A percentile compares a stretch with the other conserved stretches of the same genome.
Conservation (phyloP, 345 rosid genomes). For the Hibiscus mutabilis region DNA sequence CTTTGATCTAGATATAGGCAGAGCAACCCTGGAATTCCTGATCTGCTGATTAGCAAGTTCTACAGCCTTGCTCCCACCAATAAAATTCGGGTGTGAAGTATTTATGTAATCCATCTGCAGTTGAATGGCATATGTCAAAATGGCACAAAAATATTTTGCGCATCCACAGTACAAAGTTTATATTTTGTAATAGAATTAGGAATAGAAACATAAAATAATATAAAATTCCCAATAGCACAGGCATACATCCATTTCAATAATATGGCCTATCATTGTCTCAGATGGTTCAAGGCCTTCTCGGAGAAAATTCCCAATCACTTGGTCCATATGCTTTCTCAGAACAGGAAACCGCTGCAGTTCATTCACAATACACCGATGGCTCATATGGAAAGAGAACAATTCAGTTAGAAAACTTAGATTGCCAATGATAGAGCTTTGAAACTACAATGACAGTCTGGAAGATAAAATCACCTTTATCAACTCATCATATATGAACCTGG, state of each 20-base stretch:
- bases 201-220: neutral
- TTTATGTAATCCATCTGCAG: slow-evolving; percentile 91
- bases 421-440: neutral
- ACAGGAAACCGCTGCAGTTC: slow-evolving; percentile 82
- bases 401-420: neutral
- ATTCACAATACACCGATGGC: slow-evolving; percentile 68
- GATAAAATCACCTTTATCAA: slow-evolving; percentile 55
- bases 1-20: slow-evolving; percentile 56
- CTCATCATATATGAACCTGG: slow-evolving; percentile 93
- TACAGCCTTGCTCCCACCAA: slow-evolving; percentile 90
- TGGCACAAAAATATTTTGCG: neutral
- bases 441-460: neutral
- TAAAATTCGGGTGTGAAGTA: slow-evolving; percentile 78
- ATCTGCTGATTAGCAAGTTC: slow-evolving; percentile 66
- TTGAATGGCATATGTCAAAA: neutral
- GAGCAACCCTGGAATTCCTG: slow-evolving; percentile 52
- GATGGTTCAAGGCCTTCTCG: slow-evolving; percentile 89
- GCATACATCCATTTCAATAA: slow-evolving; percentile 87
- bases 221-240: neutral
- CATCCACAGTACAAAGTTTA: neutral
- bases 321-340: slow-evolving; percentile 86
- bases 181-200: neutral
- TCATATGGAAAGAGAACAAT: slow-evolving; percentile 49
- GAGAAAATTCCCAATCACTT: slow-evolving; percentile 76
- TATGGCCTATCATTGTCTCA: slow-evolving; percentile 84